Evolutionary conservation across 1,284 basidiomycete species (phyloP).

Genomic region (Neotropicomus parvogracilis): DNA sequence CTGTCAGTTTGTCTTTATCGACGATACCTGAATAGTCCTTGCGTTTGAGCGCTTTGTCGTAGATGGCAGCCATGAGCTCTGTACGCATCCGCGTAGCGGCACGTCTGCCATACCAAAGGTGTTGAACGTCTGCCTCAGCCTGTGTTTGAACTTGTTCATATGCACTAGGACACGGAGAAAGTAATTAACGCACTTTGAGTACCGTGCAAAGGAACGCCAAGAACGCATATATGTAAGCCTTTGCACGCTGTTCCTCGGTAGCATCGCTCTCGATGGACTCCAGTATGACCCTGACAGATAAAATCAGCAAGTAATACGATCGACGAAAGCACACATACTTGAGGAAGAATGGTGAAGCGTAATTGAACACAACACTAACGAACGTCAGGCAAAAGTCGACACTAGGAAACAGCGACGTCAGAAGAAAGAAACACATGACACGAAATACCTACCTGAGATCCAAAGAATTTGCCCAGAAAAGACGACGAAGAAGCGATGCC

Average conservation of each 20-base stretch:
- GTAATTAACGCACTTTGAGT: slow-evolving; percentile 37
- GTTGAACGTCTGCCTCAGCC: slow-evolving; percentile 60
- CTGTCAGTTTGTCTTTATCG: slow-evolving; percentile 42
- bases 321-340: slow-evolving; percentile 18
- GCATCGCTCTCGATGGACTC: slow-evolving; percentile 22
- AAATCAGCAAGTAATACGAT: not conserved
- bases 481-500: slow-evolving; percentile 55
- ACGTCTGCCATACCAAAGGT: slow-evolving; percentile 63
- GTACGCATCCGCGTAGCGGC: slow-evolving; percentile 53
- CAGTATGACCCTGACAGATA: slow-evolving; percentile 36
- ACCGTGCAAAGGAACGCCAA: slow-evolving; percentile 52
- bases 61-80: slow-evolving; percentile 72
- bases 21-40: slow-evolving; percentile 82
- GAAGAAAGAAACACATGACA: not conserved
- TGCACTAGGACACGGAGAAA: not conserved
- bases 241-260: slow-evolving; percentile 41
- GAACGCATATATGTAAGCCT: slow-evolving; percentile 63
- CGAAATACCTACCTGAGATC: slow-evolving; percentile 54
- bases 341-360: slow-evolving; percentile 52
- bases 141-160: slow-evolving; percentile 14
- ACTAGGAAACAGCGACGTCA: slow-evolving; percentile 22
- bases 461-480: slow-evolving; percentile 67
- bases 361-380: slow-evolving; percentile 53
- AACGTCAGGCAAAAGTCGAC: slow-evolving; percentile 66
- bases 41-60: slow-evolving; percentile 85